These are phyloP conservation scores for Ceratocystis ficicola DNA, from an alignment of 2,329 filamentous ascomycete species.

Conservation along the genomic window DNA sequence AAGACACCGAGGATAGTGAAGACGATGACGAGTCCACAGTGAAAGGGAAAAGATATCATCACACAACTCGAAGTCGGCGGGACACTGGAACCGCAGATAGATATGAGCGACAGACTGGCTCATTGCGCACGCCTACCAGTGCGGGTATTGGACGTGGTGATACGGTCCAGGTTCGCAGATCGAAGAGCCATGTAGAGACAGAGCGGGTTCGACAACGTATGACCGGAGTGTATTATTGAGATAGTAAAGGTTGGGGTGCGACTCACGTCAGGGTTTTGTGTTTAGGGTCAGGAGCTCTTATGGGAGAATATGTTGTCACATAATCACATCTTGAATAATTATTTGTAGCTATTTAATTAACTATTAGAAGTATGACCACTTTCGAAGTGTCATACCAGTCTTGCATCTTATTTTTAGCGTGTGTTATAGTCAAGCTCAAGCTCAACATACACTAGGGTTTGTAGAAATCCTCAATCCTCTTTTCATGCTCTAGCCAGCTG, in stretches of 20 bases:
- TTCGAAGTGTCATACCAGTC: too few relatives aligned
- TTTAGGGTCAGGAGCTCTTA: too few relatives aligned
- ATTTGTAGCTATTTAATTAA: too few relatives aligned
- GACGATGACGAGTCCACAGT: neutral
- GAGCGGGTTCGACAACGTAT: slow-evolving; percentile 33
- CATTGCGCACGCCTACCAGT: neutral
- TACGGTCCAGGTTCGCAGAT: slow-evolving; percentile 27
- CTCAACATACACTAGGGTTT: too few relatives aligned
- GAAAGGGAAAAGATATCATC: neutral
- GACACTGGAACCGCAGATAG: neutral
- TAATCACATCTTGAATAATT: too few relatives aligned
- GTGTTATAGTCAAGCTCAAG: too few relatives aligned
- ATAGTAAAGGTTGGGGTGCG: neutral
- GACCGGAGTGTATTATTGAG: slow-evolving; percentile 15
- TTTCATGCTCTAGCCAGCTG: neutral
- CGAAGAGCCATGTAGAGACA: slow-evolving; percentile 40
- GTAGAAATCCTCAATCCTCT: too few relatives aligned
- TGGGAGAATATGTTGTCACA: too few relatives aligned
- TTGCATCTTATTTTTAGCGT: too few relatives aligned
- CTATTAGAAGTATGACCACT: too few relatives aligned
- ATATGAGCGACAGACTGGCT: slow-evolving; percentile 9
- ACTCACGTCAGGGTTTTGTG: neutral
- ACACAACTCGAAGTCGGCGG: neutral
- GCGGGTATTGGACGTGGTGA: neutral
- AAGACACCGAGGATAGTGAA: neutral